These are phyloP conservation scores for Phialophora verrucosa DNA, from an alignment of 2,329 filamentous ascomycete species.

Conservation along the genomic window DNA sequence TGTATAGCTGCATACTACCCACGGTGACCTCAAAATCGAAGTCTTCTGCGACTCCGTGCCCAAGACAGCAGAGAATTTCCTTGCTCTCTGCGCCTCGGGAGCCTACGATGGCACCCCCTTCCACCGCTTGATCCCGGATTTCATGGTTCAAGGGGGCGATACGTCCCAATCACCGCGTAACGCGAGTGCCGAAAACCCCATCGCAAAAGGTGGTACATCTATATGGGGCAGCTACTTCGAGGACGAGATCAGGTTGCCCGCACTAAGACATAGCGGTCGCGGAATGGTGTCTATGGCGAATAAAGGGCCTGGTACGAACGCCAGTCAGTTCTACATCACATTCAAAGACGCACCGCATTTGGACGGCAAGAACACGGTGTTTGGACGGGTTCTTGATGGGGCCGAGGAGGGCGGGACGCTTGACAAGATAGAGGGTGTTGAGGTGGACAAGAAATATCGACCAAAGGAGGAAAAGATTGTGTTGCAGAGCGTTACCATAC, in stretches of 20 bases:
- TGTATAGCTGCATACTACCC: constrained; percentile 75
- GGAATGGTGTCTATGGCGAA: constrained; percentile 66
- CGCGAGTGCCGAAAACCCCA: constrained; percentile 48
- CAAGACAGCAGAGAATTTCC: constrained; percentile 83
- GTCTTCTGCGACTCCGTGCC: constrained; percentile 95
- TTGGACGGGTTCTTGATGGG: constrained; percentile 62
- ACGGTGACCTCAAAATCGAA: constrained; percentile 92
- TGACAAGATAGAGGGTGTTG: constrained; percentile 62
- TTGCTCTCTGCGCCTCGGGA: constrained; percentile 67
- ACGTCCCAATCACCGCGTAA: constrained; percentile 53
- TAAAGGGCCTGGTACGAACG: constrained; percentile 61
- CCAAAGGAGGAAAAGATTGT: constrained; percentile 58
- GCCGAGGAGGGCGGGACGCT: constrained; percentile 57
- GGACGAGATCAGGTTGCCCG: constrained; percentile 65
- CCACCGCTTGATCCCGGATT: constrained; percentile 66
- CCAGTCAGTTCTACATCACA: constrained; percentile 69
- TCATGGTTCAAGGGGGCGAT: constrained; percentile 69
- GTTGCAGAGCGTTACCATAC: constrained; percentile 64
- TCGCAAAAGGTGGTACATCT: constrained; percentile 63
- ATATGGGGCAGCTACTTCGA: constrained; percentile 63
- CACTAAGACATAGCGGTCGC: constrained; percentile 62
- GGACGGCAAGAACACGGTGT: constrained; percentile 70
- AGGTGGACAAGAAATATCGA: constrained; percentile 67
- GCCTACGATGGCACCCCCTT: constrained; percentile 67
- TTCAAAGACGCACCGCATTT: constrained; percentile 67